Percentiles rank a stretch among this genome's conserved stretches.
Conservation (phyloP, 441 rosid genomes). For the Metrosideros polymorpha region DNA sequence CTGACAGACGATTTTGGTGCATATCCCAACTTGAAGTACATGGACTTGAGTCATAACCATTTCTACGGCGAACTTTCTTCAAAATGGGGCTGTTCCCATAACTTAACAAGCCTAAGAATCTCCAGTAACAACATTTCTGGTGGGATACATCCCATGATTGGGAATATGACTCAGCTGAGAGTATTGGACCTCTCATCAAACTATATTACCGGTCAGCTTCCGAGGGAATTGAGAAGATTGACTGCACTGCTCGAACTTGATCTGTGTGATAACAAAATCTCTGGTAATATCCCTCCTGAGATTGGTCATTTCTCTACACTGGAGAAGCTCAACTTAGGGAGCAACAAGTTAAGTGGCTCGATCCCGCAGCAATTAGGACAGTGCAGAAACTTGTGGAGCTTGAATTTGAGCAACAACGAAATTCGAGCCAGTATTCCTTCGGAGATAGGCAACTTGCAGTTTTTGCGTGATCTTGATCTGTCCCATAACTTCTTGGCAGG, state of each 20-base stretch:
- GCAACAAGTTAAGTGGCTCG: slow-evolving; percentile 16
- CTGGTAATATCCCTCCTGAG: slow-evolving; percentile 15
- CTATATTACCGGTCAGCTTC: slow-evolving; percentile 3
- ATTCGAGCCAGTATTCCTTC: not conserved
- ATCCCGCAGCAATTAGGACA: slow-evolving; percentile 18
- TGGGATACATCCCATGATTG: slow-evolving; percentile 1
- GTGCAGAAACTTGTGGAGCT: slow-evolving; percentile 3
- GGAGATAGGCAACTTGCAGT: not conserved
- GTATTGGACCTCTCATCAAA: slow-evolving; percentile 24
- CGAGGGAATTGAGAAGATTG: slow-evolving; percentile 10
- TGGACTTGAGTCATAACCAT: slow-evolving; percentile 23
- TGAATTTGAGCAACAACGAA: slow-evolving; percentile 9
- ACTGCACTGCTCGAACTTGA: not conserved
- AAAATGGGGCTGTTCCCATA: slow-evolving; percentile 10
- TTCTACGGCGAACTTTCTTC: slow-evolving; percentile 16
- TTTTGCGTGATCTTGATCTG: not conserved
- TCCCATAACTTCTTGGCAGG: not conserved
- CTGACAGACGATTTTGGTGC: slow-evolving; percentile 17
- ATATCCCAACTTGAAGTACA: slow-evolving; percentile 20
- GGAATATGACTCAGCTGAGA: slow-evolving; percentile 3
- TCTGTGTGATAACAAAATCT: slow-evolving; percentile 12
- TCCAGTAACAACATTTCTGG: slow-evolving; percentile 15
- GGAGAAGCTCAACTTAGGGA: slow-evolving; percentile 2
- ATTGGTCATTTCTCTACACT: slow-evolving; percentile 7
- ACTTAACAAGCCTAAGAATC: slow-evolving; percentile 4